These are phyloP conservation scores for Leccinum pellstonianum DNA, from an alignment of 768 basidiomycete genomes.

Conservation along the genomic window DNA sequence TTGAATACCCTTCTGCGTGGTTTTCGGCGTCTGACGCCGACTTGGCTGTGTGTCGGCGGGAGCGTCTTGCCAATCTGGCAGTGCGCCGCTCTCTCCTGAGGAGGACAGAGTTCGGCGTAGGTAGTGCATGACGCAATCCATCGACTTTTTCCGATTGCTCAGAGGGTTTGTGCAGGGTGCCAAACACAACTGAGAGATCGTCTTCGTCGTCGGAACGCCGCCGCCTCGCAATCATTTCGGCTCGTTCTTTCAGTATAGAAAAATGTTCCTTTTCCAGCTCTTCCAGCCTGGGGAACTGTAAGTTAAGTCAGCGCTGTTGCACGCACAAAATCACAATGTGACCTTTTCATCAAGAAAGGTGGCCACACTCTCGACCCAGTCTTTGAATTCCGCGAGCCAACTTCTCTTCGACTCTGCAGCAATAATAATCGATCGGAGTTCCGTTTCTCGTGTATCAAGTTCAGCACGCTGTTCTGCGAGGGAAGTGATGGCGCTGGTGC, in stretches of 20 bases:
- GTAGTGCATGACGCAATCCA: slow-evolving; percentile 56
- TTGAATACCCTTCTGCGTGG: slow-evolving; percentile 81
- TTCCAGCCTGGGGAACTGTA: slow-evolving; percentile 75
- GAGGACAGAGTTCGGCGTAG: slow-evolving; percentile 44
- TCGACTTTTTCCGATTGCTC: slow-evolving; percentile 48
- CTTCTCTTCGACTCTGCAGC: slow-evolving; percentile 74
- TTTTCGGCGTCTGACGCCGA: slow-evolving; percentile 23
- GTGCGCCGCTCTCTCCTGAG: slow-evolving; percentile 54
- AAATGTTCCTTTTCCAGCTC: slow-evolving; percentile 73
- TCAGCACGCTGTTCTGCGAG: slow-evolving; percentile 63
- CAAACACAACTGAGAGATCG: slow-evolving; percentile 71
- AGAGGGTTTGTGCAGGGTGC: slow-evolving; percentile 42
- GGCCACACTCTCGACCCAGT: slow-evolving; percentile 81
- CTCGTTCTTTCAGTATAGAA: slow-evolving; percentile 71
- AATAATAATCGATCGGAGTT: slow-evolving; percentile 72
- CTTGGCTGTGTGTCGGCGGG: slow-evolving; percentile 39
- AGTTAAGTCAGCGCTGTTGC: neutral
- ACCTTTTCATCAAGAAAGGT: slow-evolving; percentile 91
- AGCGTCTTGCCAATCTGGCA: slow-evolving; percentile 58
- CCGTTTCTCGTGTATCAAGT: slow-evolving; percentile 64
- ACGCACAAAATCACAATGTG: slow-evolving; percentile 6
- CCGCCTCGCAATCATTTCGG: slow-evolving; percentile 65
- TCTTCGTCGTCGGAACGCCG: slow-evolving; percentile 76
- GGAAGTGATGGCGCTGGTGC: slow-evolving; percentile 53
- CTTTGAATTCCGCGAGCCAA: slow-evolving; percentile 77